Evolutionary conservation across 2,329 filamentous ascomycete genomes (phyloP).

Genomic region (Sclerotinia borealis): DNA sequence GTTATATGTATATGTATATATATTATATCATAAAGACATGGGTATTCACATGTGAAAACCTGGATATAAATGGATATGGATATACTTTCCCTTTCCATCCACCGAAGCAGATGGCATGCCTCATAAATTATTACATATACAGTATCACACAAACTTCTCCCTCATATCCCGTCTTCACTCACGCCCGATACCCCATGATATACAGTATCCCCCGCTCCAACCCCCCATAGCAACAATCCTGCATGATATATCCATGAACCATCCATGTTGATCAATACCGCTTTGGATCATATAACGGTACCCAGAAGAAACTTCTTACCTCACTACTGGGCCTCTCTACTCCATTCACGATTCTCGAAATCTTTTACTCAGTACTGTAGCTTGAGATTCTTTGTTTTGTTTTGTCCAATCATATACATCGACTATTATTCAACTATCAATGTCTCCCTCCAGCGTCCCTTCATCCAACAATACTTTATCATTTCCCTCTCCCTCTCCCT

Average conservation of each 20-base stretch:
- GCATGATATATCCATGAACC: too few relatives aligned
- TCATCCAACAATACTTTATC: too few relatives aligned
- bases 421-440: too few relatives aligned
- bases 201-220: background rate
- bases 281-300: background rate
- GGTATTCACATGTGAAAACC: background rate
- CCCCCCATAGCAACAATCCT: too few relatives aligned
- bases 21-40: background rate
- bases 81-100: background rate
- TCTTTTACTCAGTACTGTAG: too few relatives aligned
- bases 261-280: background rate
- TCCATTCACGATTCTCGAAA: too few relatives aligned
- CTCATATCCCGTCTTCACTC: background rate
- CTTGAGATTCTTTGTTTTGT: too few relatives aligned
- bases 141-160: too few relatives aligned
- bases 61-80: background rate
- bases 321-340: background rate
- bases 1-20: background rate
- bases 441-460: background rate
- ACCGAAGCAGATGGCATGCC: background rate
- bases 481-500: too few relatives aligned
- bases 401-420: background rate
- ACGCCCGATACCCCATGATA: background rate
- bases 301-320: background rate
- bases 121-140: background rate